Evolutionary conservation across 108 stramenopile species (phyloP), one percentile per base, ranked within the genome.

Genomic region (Mediolabrus comicus): DNA sequence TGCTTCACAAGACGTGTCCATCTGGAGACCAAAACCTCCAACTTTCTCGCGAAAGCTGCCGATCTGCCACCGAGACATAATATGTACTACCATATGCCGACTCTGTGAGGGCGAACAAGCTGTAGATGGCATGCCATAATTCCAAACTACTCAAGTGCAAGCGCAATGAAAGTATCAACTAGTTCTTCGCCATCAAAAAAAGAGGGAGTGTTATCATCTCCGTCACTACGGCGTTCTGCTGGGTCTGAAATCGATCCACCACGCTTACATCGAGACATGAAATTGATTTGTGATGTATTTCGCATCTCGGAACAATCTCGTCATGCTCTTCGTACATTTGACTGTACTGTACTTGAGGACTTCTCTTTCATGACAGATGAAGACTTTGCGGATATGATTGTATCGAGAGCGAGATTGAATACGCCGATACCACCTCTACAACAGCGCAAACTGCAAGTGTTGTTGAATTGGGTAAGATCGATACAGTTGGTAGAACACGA

Each of bases 301-400:
- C 63, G 71, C 4, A 53, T 72, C n/a, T 56, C 36, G 2, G 64
- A 66, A 55, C 33, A 56, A 57, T 52, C 65, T 32, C 63, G 71
- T 1, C 35, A 66, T 31, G 71, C 71, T 25, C 59, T 65, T 22
- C 24, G 62, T 29, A 66, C 26, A 19, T 72, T 71, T 38, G 70
- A 71, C 30, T 62, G 62, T n/a, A 35, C 63, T 1, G 52, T 46
- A 3, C 28, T 71, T 25, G 70, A 71, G 13, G 70, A 71, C 29
- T 71, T 71, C 41, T 28, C 35, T n/a, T 51, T 64, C 49, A 71
- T 71, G 70, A 71, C 62, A 22, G 64, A 63, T 7, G 24, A 27
- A 19, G 70, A 71, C 39, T 71, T 46, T 39, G 28, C 35, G 26
- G 70, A 71, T 8, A 28, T 71, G 62, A 49, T 71, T n/a, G 28